These are phyloP conservation scores for Diaporthe capsici DNA, from an alignment of 2,329 filamentous ascomycete genomes.

Conservation along the genomic window DNA sequence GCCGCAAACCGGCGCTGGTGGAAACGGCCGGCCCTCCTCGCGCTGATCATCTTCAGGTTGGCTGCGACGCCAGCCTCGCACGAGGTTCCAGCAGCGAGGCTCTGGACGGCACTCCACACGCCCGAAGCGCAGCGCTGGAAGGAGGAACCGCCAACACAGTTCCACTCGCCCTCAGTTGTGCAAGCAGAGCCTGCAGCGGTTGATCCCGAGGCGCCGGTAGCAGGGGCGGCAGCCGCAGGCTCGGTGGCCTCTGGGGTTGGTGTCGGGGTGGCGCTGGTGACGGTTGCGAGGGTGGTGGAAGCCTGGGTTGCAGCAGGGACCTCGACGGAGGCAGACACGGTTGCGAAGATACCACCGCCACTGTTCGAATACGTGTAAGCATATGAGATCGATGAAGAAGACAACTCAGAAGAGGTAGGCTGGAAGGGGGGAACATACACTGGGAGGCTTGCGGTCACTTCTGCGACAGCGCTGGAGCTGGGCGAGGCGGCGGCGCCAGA, in stretches of 20 bases:
- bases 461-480: conserved; percentile 24
- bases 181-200: conserved; percentile 59
- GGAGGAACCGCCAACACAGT: conserved; percentile 67
- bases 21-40: conserved; percentile 1
- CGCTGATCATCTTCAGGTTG: conserved; percentile 2
- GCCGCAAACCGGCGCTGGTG: conserved; percentile 10
- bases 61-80: conserved; percentile 52
- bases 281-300: conserved; percentile 46
- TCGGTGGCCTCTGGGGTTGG: neutral
- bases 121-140: conserved; percentile 76
- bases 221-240: conserved; percentile 42
- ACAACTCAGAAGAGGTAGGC: conserved; percentile 51
- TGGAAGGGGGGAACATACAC: neutral
- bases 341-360: conserved; percentile 38
- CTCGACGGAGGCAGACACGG: conserved; percentile 35
- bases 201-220: neutral
- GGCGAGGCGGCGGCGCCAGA: conserved; percentile 42
- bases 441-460: conserved; percentile 4
- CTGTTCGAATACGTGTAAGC: conserved; percentile 42
- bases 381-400: conserved; percentile 51
- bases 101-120: conserved; percentile 63
- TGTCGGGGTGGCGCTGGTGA: conserved; percentile 38
- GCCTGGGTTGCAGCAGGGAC: conserved; percentile 29
- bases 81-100: conserved; percentile 67
- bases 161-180: conserved; percentile 69